A percentile compares a stretch with the other conserved stretches of the same genome.
phyloP scores from a whole-genome alignment of 176 grass and related monocot genomes.

The Phoenix roebelenii region DNA sequence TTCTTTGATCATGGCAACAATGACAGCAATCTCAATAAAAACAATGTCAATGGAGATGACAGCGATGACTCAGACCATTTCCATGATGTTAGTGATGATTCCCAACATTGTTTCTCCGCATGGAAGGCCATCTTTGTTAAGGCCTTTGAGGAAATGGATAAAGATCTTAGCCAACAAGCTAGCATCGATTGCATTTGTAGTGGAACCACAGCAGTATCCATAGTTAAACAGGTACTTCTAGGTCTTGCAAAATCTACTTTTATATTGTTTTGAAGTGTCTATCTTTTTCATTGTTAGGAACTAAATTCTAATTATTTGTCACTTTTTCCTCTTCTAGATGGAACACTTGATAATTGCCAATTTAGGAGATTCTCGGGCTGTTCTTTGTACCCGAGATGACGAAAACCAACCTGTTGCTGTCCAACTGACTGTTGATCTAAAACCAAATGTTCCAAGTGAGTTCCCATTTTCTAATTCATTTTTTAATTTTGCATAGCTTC shows the following conservation, averaged over 20 bases:
- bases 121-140: conserved; percentile 46
- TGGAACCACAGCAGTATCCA: conserved; percentile 61
- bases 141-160: conserved; percentile 61
- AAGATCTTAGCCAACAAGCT: conserved; percentile 41
- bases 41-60: background rate
- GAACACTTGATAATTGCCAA: conserved; percentile 73
- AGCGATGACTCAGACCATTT: background rate
- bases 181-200: conserved; percentile 78
- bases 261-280: too few species aligned
- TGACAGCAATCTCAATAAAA: conserved; percentile 1
- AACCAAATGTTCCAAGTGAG: conserved; percentile 74
- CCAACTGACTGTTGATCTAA: conserved; percentile 72
- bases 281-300: too few species aligned
- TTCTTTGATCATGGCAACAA: background rate
- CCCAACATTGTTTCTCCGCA: conserved; percentile 26
- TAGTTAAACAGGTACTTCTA: conserved; percentile 48
- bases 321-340: conserved; percentile 20
- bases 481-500: too few species aligned
- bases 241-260: background rate
- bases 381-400: conserved; percentile 52
- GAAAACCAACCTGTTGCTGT: conserved; percentile 29
- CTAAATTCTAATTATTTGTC: background rate
- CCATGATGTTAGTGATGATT: conserved; percentile 10
- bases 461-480: background rate
- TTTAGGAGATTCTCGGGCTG: conserved; percentile 67